Percentiles rank a stretch among this genome's conserved stretches.
Evolutionary conservation across 495 filamentous ascomycete species (phyloP).

Genomic region (Hyphodiscus hymeniophilus): DNA sequence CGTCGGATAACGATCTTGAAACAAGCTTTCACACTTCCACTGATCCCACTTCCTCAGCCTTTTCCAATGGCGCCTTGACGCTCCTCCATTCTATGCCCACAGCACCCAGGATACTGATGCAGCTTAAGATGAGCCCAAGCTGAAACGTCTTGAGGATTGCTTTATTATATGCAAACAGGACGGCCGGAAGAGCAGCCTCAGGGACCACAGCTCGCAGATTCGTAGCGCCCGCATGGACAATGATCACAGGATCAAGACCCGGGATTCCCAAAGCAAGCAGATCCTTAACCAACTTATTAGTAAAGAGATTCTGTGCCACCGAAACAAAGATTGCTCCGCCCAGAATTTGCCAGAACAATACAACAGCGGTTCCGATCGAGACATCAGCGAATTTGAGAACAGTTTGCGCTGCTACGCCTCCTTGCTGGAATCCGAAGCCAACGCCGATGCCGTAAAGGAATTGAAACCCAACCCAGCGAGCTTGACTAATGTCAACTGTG

Average conservation of each 20-base stretch:
- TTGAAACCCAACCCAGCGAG: constrained; percentile 61
- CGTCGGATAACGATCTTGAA: too few species aligned
- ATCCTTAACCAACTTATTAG: background rate
- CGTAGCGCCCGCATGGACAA: background rate
- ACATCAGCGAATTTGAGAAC: constrained; percentile 41
- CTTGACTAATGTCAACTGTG: constrained; percentile 34
- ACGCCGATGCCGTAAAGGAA: constrained; percentile 59
- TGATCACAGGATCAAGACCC: background rate
- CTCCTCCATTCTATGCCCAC: background rate
- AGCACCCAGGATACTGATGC: background rate
- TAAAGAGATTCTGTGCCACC: background rate
- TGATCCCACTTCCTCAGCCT: too few species aligned
- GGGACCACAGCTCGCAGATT: background rate
- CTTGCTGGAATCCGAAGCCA: constrained; percentile 59
- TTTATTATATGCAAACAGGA: background rate
- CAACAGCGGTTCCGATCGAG: constrained; percentile 46
- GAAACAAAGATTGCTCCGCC: constrained; percentile 44
- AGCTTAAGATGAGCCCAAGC: background rate
- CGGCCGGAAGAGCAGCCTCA: background rate
- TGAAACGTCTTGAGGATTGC: background rate
- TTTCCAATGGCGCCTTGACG: too few species aligned
- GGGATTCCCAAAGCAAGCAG: background rate
- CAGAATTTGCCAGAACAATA: constrained; percentile 53
- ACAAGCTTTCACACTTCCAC: too few species aligned
- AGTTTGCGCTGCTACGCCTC: constrained; percentile 49